A percentile compares a stretch with the other conserved stretches of the same genome.
Evolutionary conservation across 768 basidiomycete genomes (phyloP).

Genomic region (Hypholoma sublateritium): DNA sequence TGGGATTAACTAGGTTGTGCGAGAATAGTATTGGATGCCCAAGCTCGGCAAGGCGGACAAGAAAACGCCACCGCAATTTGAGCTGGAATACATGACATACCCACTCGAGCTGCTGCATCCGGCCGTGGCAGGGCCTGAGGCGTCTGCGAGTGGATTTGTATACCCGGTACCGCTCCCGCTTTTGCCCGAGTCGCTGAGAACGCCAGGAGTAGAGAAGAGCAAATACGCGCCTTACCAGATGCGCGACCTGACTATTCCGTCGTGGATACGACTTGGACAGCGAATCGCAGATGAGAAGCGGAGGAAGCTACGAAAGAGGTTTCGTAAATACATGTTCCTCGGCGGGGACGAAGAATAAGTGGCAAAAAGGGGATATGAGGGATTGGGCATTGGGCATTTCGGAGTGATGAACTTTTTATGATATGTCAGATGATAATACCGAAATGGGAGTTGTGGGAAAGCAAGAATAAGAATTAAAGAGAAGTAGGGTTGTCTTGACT

Average conservation of each 20-base stretch:
- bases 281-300: constrained; percentile 53
- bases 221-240: constrained; percentile 71
- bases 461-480: constrained; percentile 14
- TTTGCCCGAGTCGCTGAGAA: constrained; percentile 50
- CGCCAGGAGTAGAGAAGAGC: constrained; percentile 37
- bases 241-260: constrained; percentile 74
- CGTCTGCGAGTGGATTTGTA: constrained; percentile 26
- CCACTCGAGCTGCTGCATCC: constrained; percentile 41
- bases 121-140: constrained; percentile 17
- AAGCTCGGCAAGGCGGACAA: constrained; percentile 48
- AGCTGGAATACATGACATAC: constrained; percentile 81
- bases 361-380: constrained; percentile 7
- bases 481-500: constrained; percentile 43
- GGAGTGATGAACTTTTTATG: constrained; percentile 14
- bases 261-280: constrained; percentile 70
- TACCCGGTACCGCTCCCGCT: constrained; percentile 58
- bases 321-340: constrained; percentile 76
- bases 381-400: constrained; percentile 4
- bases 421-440: constrained; percentile 14
- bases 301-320: constrained; percentile 58
- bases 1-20: background rate
- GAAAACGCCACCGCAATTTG: constrained; percentile 55
- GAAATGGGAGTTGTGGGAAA: constrained; percentile 19
- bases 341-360: constrained; percentile 31
- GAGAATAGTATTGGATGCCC: constrained; percentile 68